These are phyloP conservation scores for Tympanopsis confertula DNA, from an alignment of 2,329 filamentous ascomycete genomes.

Conservation along the genomic window DNA sequence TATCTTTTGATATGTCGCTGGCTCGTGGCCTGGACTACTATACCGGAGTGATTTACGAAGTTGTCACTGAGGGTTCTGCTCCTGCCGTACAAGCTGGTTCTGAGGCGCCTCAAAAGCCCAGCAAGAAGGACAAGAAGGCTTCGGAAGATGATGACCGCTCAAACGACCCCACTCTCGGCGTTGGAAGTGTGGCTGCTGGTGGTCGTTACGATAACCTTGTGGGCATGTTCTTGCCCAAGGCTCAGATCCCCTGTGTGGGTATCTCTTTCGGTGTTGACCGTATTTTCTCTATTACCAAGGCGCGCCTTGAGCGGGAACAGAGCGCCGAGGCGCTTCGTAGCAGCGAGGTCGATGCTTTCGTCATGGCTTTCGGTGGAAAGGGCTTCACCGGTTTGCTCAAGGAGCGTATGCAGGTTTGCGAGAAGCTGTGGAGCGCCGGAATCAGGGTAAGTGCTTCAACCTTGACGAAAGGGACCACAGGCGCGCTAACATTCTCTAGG, in stretches of 20 bases:
- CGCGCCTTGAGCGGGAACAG: conserved; percentile 53
- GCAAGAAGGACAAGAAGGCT: conserved; percentile 31
- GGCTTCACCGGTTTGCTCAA: conserved; percentile 69
- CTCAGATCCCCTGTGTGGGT: conserved; percentile 77
- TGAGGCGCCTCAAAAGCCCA: conserved; percentile 30
- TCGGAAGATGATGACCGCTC: conserved; percentile 49
- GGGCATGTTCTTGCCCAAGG: conserved; percentile 82
- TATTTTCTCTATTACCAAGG: conserved; percentile 86
- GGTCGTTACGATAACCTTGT: conserved; percentile 89
- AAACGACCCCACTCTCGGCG: conserved; percentile 68
- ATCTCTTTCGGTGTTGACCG: conserved; percentile 92
- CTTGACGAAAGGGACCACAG: conserved; percentile 1
- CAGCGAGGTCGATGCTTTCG: conserved; percentile 78
- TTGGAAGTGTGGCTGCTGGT: conserved; percentile 80
- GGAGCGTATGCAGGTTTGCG: conserved; percentile 73
- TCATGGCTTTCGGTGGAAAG: conserved; percentile 90
- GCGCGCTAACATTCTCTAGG: conserved; percentile 24
- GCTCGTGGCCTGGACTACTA: conserved; percentile 89
- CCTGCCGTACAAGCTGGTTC: conserved; percentile 23
- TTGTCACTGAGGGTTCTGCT: conserved; percentile 9
- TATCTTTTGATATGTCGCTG: conserved; percentile 83
- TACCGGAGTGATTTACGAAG: conserved; percentile 26
- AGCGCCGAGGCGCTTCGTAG: conserved; percentile 41
- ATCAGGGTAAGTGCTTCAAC: conserved; percentile 51
- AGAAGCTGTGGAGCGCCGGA: conserved; percentile 71